A percentile compares a stretch with the other conserved stretches of the same genome.
Conservation (phyloP, 2,329 filamentous ascomycete species). For the Trichophyton verrucosum region DNA sequence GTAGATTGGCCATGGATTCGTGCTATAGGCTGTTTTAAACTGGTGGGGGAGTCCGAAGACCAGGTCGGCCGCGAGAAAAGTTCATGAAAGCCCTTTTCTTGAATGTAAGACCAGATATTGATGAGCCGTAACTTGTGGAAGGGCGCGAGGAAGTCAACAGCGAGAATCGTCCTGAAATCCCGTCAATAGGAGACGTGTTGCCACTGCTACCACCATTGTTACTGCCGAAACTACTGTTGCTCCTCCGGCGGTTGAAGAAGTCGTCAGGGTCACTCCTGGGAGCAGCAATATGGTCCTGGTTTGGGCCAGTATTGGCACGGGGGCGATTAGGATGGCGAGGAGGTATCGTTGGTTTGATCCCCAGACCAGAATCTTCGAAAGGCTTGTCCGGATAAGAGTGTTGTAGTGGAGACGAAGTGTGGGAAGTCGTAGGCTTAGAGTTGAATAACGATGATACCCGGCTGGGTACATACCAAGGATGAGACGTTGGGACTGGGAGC, state of each 20-base stretch:
- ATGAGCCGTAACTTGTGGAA: not conserved
- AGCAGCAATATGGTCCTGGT: not conserved
- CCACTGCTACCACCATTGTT: not conserved
- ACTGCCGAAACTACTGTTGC: slow-evolving; percentile 2
- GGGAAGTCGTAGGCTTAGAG: not conserved
- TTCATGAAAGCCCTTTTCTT: slow-evolving; percentile 5
- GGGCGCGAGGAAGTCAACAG: not conserved
- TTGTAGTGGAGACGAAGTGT: not conserved
- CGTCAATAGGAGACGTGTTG: not conserved
- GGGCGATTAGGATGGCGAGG: slow-evolving; percentile 2
- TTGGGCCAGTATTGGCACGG: not conserved
- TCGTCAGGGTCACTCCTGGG: not conserved
- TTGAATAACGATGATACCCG: slow-evolving; percentile 1
- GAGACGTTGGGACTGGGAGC: not conserved
- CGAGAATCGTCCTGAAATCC: not conserved
- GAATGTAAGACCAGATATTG: not conserved
- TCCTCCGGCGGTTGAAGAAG: not conserved
- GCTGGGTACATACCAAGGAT: not conserved
- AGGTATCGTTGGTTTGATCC: not conserved
- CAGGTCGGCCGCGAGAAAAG: not conserved
- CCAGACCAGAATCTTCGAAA: not conserved
- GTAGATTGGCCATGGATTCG: slow-evolving; percentile 1
- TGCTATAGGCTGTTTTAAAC: slow-evolving; percentile 8
- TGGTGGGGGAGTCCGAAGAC: not conserved
- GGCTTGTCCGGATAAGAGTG: not conserved